A percentile compares a stretch with the other conserved stretches of the same genome.
These are phyloP conservation scores for Cokeromyces recurvatus DNA, from an alignment of 371 early-diverging fungal species.

Conservation along the genomic window DNA sequence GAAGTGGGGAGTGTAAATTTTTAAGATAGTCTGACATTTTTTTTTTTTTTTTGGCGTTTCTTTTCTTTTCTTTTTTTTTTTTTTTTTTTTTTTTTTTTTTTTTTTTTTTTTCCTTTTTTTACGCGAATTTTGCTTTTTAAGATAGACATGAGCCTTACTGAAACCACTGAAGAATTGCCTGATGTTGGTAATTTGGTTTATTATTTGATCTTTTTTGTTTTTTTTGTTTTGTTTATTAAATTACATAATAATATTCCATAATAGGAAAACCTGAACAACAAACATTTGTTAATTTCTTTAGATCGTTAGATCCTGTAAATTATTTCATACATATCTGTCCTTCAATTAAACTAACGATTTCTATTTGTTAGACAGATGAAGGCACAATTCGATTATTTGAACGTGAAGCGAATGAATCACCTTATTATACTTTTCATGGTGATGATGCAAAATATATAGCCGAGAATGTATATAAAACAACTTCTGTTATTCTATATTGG, in stretches of 20 bases:
- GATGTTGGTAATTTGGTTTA: slow-evolving; percentile 20
- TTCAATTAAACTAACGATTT: no score
- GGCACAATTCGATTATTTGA: slow-evolving; percentile 72
- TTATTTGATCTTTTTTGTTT: not conserved
- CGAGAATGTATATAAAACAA: slow-evolving; percentile 81
- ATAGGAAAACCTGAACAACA: slow-evolving; percentile 36
- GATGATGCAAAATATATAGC: slow-evolving; percentile 86
- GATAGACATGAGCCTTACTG: not conserved
- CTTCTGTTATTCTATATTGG: slow-evolving; percentile 85
- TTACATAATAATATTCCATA: not conserved
- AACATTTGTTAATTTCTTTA: slow-evolving; percentile 32
- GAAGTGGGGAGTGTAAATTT: no score
- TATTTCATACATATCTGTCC: no score
- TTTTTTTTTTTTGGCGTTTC: no score
- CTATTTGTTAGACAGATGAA: slow-evolving; percentile 29
- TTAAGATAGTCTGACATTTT: no score
- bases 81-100: not conserved
- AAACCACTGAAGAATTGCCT: slow-evolving; percentile 16
- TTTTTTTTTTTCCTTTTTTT: no score
- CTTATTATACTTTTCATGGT: slow-evolving; percentile 81
- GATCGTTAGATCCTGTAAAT: slow-evolving; percentile 18
- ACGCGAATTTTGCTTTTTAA: no score
- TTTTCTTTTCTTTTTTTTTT: no score
- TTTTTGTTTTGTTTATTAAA: no score
- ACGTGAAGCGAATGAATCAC: slow-evolving; percentile 43